Conservation (phyloP, 805 yeast genomes). For the Saturnispora saitoi region DNA sequence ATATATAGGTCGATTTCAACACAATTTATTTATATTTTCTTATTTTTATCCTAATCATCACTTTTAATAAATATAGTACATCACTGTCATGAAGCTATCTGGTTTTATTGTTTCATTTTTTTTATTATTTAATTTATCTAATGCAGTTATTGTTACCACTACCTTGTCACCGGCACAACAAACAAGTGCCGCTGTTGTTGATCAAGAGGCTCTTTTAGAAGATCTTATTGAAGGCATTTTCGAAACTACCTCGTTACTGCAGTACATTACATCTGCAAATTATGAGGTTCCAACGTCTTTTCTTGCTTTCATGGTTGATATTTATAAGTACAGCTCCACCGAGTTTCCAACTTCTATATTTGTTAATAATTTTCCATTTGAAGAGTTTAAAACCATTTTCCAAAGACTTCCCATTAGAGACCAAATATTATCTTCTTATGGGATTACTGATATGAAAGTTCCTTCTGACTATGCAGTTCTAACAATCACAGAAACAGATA, state of each 20-base stretch:
- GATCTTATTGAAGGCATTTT: constrained; percentile 19
- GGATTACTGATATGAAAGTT: constrained; percentile 20
- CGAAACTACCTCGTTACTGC: constrained; percentile 10
- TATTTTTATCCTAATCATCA: background rate
- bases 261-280: constrained; percentile 23
- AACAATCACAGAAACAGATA: constrained; percentile 6
- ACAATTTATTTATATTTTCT: background rate
- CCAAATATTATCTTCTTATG: constrained; percentile 20
- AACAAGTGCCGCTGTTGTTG: constrained; percentile 25
- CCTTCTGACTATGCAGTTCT: constrained; percentile 25
- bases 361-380: constrained; percentile 26
- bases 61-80: background rate
- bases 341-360: constrained; percentile 21
- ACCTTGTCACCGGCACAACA: constrained; percentile 21
- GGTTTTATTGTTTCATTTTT: background rate
- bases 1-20: too few relatives aligned
- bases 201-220: constrained; percentile 20
- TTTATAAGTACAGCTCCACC: constrained; percentile 9
- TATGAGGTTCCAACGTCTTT: constrained; percentile 25
- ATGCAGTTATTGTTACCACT: constrained; percentile 14
- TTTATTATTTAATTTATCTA: background rate
- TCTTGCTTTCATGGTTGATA: constrained; percentile 24
- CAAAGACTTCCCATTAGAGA: constrained; percentile 30
- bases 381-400: constrained; percentile 26
- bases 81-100: background rate